These are phyloP conservation scores for Sphaerulina musiva DNA, from an alignment of 2,329 filamentous ascomycete genomes.

Conservation along the genomic window DNA sequence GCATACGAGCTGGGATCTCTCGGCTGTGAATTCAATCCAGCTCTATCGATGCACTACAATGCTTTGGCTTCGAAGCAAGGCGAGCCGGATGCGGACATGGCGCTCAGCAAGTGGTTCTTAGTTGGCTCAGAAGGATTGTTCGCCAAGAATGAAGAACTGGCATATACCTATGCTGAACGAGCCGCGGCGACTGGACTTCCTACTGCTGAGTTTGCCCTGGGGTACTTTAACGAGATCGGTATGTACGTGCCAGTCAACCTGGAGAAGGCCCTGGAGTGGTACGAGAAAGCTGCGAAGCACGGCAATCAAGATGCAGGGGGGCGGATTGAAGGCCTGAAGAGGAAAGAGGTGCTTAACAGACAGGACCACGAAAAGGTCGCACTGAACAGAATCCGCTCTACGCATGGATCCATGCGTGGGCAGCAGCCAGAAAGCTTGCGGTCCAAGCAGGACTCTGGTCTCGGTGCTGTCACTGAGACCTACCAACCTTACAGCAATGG, in stretches of 20 bases:
- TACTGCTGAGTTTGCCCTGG: slow-evolving; percentile 92
- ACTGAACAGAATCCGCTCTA: slow-evolving; percentile 69
- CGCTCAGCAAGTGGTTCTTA: slow-evolving; percentile 97
- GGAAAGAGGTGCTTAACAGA: slow-evolving; percentile 72
- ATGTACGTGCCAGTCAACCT: slow-evolving; percentile 83
- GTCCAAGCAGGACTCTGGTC: slow-evolving; percentile 29
- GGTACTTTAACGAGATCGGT: slow-evolving; percentile 95
- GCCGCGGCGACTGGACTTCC: slow-evolving; percentile 75
- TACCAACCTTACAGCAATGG: slow-evolving; percentile 15
- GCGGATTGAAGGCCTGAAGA: slow-evolving; percentile 75
- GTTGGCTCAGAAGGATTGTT: slow-evolving; percentile 91
- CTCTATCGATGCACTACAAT: slow-evolving; percentile 91
- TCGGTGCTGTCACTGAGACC: slow-evolving; percentile 16
- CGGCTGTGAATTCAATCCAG: slow-evolving; percentile 89
- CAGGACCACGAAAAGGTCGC: slow-evolving; percentile 90
- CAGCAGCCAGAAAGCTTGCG: slow-evolving; percentile 42
- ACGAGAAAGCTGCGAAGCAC: slow-evolving; percentile 77
- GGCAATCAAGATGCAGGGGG: slow-evolving; percentile 83
- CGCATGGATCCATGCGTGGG: slow-evolving; percentile 48
- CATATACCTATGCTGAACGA: slow-evolving; percentile 82
- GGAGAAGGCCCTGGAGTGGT: slow-evolving; percentile 79
- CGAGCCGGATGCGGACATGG: slow-evolving; percentile 87
- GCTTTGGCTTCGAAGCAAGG: slow-evolving; percentile 86
- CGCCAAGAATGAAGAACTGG: slow-evolving; percentile 89
- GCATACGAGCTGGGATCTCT: slow-evolving; percentile 92